Percentiles rank a stretch among this genome's conserved stretches.
phyloP scores from a whole-genome alignment of 176 grass and related monocot species.

The Aechmea fasciata region DNA sequence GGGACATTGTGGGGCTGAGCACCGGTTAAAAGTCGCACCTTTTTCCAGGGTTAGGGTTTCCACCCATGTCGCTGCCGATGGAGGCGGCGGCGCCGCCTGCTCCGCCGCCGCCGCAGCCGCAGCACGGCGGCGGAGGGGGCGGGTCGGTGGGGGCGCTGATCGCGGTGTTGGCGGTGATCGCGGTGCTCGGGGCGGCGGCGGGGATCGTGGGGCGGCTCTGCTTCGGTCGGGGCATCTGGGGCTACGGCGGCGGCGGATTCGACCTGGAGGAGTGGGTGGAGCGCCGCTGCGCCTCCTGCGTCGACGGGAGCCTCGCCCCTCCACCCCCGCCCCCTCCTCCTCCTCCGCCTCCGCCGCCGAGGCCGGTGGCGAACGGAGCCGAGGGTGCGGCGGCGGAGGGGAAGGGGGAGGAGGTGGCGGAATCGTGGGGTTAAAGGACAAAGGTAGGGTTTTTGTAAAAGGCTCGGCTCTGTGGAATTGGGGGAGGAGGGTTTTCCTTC shows the following conservation, averaged over 20 bases:
- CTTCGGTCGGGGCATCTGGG: conserved; percentile 31
- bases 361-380: neutral
- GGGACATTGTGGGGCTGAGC: no score
- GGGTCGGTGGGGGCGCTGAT: conserved; percentile 42
- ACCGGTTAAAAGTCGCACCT: neutral
- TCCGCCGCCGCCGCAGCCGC: conserved; percentile 6
- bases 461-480: neutral
- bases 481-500: neutral
- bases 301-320: conserved; percentile 13
- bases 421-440: neutral
- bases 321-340: neutral
- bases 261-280: conserved; percentile 57
- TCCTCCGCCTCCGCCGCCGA: neutral
- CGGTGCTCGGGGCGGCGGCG: conserved; percentile 2
- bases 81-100: conserved; percentile 23
- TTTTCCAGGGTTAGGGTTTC: neutral
- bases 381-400: neutral
- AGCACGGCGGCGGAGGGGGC: neutral
- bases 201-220: conserved; percentile 50
- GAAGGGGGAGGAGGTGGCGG: neutral
- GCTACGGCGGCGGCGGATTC: conserved; percentile 14
- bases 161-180: conserved; percentile 15
- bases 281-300: conserved; percentile 50
- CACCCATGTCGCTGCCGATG: conserved; percentile 35
- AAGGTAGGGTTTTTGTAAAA: no score